Evolutionary conservation across 2,329 filamentous ascomycete species (phyloP).

Genomic region (Neodidymelliopsis sp.): DNA sequence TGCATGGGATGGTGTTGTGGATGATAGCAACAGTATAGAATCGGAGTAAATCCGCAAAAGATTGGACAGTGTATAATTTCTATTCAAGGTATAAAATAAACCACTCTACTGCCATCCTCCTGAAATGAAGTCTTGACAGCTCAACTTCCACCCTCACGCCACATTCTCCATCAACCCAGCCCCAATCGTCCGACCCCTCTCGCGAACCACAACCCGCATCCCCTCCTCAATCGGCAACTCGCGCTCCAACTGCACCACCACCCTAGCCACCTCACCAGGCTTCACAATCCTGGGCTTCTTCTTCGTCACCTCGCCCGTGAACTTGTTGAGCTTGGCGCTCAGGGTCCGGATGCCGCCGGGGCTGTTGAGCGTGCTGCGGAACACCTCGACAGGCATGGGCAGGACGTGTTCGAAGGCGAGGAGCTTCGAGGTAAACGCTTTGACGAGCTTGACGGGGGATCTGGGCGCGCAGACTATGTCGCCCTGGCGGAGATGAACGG

Average conservation of each 20-base stretch:
- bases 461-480: conserved; percentile 82
- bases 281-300: conserved; percentile 86
- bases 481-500: conserved; percentile 76
- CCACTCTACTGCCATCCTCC: too few relatives aligned
- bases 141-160: conserved; percentile 13
- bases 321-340: conserved; percentile 78
- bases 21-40: too few relatives aligned
- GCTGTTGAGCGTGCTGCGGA: conserved; percentile 82
- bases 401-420: conserved; percentile 89
- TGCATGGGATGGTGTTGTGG: too few relatives aligned
- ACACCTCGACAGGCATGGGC: conserved; percentile 88
- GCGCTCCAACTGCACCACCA: conserved; percentile 75
- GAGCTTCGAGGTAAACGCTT: conserved; percentile 80
- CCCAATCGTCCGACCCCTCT: conserved; percentile 83
- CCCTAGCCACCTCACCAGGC: conserved; percentile 77
- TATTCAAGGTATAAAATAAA: too few relatives aligned
- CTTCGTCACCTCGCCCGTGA: conserved; percentile 75
- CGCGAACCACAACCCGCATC: conserved; percentile 80
- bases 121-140: too few relatives aligned
- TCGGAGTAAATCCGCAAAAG: too few relatives aligned
- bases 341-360: conserved; percentile 77
- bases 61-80: too few relatives aligned
- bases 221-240: conserved; percentile 82
- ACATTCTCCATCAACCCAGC: conserved; percentile 78
- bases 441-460: conserved; percentile 73